These are phyloP conservation scores for Sarocladium oryzae DNA, from an alignment of 2,329 filamentous ascomycete genomes.

Conservation along the genomic window DNA sequence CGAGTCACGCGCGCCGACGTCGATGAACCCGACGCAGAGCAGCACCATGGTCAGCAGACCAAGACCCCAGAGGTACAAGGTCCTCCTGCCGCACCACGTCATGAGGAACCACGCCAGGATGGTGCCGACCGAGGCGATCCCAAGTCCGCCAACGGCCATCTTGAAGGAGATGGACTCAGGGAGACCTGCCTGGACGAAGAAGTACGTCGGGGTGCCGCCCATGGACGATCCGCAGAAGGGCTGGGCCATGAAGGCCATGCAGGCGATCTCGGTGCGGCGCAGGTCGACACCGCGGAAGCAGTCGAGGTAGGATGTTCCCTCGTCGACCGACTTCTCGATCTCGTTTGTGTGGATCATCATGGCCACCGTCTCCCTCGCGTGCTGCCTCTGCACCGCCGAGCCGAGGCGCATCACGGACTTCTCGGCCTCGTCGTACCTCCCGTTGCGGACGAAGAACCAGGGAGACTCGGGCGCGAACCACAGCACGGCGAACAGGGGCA, in stretches of 20 bases:
- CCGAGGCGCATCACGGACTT: slow-evolving; percentile 13
- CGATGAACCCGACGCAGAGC: slow-evolving; percentile 24
- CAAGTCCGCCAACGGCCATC: slow-evolving; percentile 29
- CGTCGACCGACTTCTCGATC: slow-evolving; percentile 4
- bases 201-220: slow-evolving; percentile 26
- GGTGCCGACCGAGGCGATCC: slow-evolving; percentile 30
- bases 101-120: slow-evolving; percentile 28
- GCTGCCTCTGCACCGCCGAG: slow-evolving; percentile 14
- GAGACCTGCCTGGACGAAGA: slow-evolving; percentile 35
- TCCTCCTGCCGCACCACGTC: slow-evolving; percentile 28
- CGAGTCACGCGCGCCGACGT: slow-evolving; percentile 26
- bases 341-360: slow-evolving; percentile 50
- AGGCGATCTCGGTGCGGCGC: slow-evolving; percentile 35
- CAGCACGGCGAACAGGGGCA: slow-evolving; percentile 31
- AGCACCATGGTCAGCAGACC: slow-evolving; percentile 19
- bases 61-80: slow-evolving; percentile 26
- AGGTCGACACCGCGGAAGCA: slow-evolving; percentile 40
- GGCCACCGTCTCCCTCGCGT: slow-evolving; percentile 29
- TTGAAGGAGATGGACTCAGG: slow-evolving; percentile 26
- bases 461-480: slow-evolving; percentile 41
- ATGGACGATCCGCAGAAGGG: slow-evolving; percentile 17
- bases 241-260: slow-evolving; percentile 29
- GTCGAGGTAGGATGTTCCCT: slow-evolving; percentile 26
- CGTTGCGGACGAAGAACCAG: slow-evolving; percentile 33
- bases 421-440: slow-evolving; percentile 24